phyloP scores from a whole-genome alignment of 352 stramenopile species.

The Globisporangium iwayamae region DNA sequence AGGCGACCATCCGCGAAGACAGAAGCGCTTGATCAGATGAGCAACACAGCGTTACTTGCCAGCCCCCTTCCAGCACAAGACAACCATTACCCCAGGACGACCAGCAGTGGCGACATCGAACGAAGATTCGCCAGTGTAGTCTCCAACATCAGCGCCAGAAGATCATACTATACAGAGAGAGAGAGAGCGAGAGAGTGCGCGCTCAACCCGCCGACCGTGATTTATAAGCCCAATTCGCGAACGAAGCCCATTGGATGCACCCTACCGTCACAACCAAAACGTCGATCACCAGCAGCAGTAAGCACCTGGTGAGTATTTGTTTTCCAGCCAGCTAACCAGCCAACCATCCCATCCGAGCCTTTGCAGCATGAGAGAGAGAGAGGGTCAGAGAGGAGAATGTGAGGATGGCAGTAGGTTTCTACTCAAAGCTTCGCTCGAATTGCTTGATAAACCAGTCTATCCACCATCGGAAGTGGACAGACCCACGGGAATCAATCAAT shows the following conservation, averaged over 20 bases:
- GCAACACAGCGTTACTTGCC: not conserved
- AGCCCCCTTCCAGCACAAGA: not conserved
- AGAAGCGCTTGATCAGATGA: constrained; percentile 6
- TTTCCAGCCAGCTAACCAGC: not conserved
- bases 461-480: constrained; percentile 4
- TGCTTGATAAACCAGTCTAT: not conserved
- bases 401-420: no score
- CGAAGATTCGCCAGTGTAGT: not conserved
- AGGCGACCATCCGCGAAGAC: not conserved
- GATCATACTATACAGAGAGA: no score
- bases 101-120: constrained; percentile 4
- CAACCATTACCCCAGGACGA: not conserved
- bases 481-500: not conserved
- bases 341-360: not conserved
- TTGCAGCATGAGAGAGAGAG: constrained; percentile 1
- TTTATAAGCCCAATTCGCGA: constrained; percentile 2
- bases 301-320: constrained; percentile 6
- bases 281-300: not conserved
- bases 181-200: not conserved
- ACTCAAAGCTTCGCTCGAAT: not conserved
- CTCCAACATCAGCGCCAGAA: not conserved
- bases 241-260: constrained; percentile 4
- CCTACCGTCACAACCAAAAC: not conserved
- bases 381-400: not conserved
- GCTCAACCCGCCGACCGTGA: not conserved